Evolutionary conservation across 78 protist genomes (phyloP).

Genomic region (Mastigamoeba balamuthi): DNA sequence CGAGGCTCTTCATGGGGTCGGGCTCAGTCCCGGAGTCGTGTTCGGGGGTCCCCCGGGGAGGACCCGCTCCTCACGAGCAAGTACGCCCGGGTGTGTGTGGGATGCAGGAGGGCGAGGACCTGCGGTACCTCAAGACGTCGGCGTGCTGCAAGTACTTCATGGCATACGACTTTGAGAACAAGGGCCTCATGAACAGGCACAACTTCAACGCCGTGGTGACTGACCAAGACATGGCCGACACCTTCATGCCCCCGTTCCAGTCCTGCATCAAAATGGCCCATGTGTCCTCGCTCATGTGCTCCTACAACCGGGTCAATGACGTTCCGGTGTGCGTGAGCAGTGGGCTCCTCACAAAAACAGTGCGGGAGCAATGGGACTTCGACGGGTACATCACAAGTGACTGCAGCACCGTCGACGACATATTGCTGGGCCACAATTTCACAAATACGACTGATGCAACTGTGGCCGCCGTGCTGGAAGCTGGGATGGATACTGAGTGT

Average conservation of each 20-base stretch:
- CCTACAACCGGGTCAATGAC: conserved; percentile 37
- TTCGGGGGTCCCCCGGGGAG: background rate
- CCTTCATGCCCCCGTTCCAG: conserved; percentile 22
- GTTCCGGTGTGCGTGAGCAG: conserved; percentile 18
- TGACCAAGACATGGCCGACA: background rate
- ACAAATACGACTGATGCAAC: background rate
- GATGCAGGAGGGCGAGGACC: conserved; percentile 23
- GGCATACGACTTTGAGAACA: conserved; percentile 3
- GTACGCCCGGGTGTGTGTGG: too few relatives aligned
- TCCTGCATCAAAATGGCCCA: background rate
- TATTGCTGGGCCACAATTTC: background rate
- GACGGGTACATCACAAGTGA: conserved; percentile 34
- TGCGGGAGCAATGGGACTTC: conserved; percentile 20
- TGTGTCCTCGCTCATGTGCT: conserved; percentile 26
- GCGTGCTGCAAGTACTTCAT: conserved; percentile 3
- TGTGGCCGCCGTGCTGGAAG: background rate
- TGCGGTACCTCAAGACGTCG: background rate
- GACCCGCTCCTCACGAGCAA: too few relatives aligned
- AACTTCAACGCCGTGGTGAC: conserved; percentile 17
- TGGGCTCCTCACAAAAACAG: background rate
- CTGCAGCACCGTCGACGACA: conserved; percentile 7
- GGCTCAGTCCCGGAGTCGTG: background rate
- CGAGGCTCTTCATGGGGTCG: conserved; percentile 50
- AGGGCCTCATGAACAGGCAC: conserved; percentile 1
- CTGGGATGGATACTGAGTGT: conserved; percentile 18